These are phyloP conservation scores for Yarrowia alimentaria DNA, from an alignment of 805 yeast genomes.

Conservation along the genomic window DNA sequence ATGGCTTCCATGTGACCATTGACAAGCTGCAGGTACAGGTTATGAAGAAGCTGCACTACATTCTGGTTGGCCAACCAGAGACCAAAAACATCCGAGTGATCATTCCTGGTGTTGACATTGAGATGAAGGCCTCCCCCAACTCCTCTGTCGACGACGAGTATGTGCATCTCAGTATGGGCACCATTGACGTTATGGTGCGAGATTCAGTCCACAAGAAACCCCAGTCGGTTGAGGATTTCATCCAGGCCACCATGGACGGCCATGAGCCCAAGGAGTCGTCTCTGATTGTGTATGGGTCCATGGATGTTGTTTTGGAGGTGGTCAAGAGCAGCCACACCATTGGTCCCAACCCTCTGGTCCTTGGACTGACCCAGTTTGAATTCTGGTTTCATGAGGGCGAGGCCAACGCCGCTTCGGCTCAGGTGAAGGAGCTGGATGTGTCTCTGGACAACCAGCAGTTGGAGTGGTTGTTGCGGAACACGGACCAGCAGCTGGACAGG, in stretches of 20 bases:
- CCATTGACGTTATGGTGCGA: constrained; percentile 31
- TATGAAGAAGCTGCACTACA: constrained; percentile 41
- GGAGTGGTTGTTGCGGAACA: constrained; percentile 36
- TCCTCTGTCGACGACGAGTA: too few species aligned
- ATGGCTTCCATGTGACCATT: constrained; percentile 50
- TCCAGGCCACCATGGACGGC: constrained; percentile 28
- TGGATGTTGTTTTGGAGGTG: constrained; percentile 25
- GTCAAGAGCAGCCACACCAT: constrained; percentile 12
- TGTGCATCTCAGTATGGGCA: constrained; percentile 30
- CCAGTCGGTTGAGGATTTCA: constrained; percentile 30
- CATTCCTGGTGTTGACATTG: constrained; percentile 47
- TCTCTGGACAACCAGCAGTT: constrained; percentile 40
- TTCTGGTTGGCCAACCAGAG: constrained; percentile 40
- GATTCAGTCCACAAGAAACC: constrained; percentile 25
- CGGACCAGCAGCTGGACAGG: constrained; percentile 12
- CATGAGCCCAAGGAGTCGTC: constrained; percentile 4
- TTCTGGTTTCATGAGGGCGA: constrained; percentile 39
- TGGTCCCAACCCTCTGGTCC: constrained; percentile 34
- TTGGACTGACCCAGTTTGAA: constrained; percentile 38
- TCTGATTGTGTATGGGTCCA: constrained; percentile 7
- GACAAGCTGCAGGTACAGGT: constrained; percentile 66
- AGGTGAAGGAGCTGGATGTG: constrained; percentile 38
- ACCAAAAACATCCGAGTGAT: constrained; percentile 49
- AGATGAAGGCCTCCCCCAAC: constrained; percentile 31
- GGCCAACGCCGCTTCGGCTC: constrained; percentile 34